Conservation (phyloP, 352 stramenopile species). For the Pythium monospermum region DNA sequence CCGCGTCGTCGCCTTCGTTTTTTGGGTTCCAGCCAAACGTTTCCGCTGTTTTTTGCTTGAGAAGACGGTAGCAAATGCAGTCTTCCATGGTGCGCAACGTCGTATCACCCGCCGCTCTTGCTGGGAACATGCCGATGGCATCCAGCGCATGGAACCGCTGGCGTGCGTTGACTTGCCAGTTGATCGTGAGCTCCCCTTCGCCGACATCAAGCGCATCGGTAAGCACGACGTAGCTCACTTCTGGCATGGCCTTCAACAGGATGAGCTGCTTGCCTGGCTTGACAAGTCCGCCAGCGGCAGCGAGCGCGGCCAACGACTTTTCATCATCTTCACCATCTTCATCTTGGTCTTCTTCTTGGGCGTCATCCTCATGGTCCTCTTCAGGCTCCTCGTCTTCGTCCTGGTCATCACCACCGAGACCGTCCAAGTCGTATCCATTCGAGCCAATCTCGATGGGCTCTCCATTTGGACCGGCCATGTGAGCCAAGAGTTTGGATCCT, state of each 20-base stretch:
- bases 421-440: no score
- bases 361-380: conserved; percentile 16
- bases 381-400: conserved; percentile 9
- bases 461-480: background rate
- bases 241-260: conserved; percentile 36
- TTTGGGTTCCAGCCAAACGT: conserved; percentile 44
- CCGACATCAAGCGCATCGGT: conserved; percentile 39
- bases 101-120: conserved; percentile 25
- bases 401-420: conserved; percentile 12
- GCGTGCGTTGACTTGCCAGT: conserved; percentile 45
- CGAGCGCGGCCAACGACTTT: conserved; percentile 17
- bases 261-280: conserved; percentile 37
- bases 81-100: conserved; percentile 39
- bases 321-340: conserved; percentile 3
- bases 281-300: conserved; percentile 20
- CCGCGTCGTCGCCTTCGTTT: conserved; percentile 27
- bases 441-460: background rate
- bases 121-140: conserved; percentile 56
- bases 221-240: conserved; percentile 48
- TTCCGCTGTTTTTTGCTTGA: conserved; percentile 33
- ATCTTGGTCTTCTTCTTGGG: conserved; percentile 11
- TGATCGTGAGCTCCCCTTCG: conserved; percentile 53
- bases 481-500: background rate
- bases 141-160: conserved; percentile 54
- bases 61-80: conserved; percentile 51